Evolutionary conservation across 176 grass and related monocot genomes (phyloP).

Genomic region (Tuctoria greenei): DNA sequence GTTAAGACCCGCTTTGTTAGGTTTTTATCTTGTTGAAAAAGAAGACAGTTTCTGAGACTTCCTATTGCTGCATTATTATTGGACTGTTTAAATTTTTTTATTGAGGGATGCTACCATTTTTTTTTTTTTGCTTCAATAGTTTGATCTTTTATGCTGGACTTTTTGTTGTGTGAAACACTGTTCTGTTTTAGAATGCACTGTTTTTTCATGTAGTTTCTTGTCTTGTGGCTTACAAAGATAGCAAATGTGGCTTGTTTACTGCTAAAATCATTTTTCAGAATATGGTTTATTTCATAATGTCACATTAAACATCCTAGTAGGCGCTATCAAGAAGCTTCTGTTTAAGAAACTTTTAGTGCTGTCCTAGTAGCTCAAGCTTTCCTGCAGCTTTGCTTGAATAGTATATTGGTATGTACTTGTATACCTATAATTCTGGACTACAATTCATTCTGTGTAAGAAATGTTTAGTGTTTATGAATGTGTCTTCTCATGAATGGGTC

Average conservation of each 20-base stretch:
- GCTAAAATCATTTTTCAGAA: neutral
- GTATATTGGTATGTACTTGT: neutral
- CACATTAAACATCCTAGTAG: neutral
- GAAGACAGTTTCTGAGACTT: conserved; percentile 13
- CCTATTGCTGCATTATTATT: neutral
- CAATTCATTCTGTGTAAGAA: neutral
- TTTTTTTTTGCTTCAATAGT: neutral
- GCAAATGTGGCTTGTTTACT: conserved; percentile 17
- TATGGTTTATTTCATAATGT: neutral
- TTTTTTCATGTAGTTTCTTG: neutral
- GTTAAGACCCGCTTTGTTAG: neutral
- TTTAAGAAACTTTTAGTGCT: neutral
- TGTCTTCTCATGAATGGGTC: neutral
- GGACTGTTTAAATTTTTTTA: neutral
- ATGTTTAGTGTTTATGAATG: neutral
- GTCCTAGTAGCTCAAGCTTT: neutral
- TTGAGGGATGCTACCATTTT: neutral
- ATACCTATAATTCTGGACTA: neutral
- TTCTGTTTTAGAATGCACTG: neutral
- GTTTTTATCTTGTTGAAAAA: conserved; percentile 9
- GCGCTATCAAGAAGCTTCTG: neutral
- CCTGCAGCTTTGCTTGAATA: neutral
- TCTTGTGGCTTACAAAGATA: neutral
- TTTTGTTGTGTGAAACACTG: neutral
- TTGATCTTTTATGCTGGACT: neutral